phyloP scores from a whole-genome alignment of 2,329 filamentous ascomycete species.

The Fusarium dimerum region DNA sequence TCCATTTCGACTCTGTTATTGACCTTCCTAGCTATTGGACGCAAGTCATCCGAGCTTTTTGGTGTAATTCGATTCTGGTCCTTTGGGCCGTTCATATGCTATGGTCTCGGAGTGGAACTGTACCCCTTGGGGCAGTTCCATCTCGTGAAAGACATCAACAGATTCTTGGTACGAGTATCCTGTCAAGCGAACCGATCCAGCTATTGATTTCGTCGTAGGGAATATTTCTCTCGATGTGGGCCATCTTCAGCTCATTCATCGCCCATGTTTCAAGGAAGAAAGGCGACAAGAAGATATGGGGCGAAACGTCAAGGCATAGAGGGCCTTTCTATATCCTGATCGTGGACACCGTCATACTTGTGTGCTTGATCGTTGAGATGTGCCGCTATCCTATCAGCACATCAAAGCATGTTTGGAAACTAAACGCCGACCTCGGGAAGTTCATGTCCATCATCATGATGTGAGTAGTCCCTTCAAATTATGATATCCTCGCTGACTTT shows the following conservation, averaged over 20 bases:
- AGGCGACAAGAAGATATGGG: constrained; percentile 3
- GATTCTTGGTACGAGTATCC: constrained; percentile 2
- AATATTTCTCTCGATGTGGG: constrained; percentile 12
- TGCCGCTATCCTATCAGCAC: constrained; percentile 9
- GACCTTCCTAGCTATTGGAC: not conserved
- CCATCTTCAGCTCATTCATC: constrained; percentile 2
- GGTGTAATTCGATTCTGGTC: constrained; percentile 9
- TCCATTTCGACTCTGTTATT: not conserved
- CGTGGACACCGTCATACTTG: constrained; percentile 4
- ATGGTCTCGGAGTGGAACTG: not conserved
- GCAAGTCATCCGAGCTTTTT: constrained; percentile 1
- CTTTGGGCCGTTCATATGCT: not conserved
- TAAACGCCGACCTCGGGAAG: constrained; percentile 5
- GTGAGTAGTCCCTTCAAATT: not conserved
- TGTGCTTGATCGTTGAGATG: constrained; percentile 6
- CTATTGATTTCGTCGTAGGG: not conserved
- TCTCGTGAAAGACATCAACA: not conserved
- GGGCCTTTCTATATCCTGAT: constrained; percentile 10
- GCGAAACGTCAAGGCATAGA: not conserved
- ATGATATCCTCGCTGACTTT: too few relatives aligned
- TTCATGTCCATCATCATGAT: constrained; percentile 11
- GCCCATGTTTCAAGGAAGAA: not conserved
- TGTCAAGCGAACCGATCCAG: fast-evolving
- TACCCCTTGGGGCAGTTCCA: constrained; percentile 3
- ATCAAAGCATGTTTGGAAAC: not conserved